Evolutionary conservation across 1,284 basidiomycete species (phyloP).

Genomic region (Cronartium ribicola): DNA sequence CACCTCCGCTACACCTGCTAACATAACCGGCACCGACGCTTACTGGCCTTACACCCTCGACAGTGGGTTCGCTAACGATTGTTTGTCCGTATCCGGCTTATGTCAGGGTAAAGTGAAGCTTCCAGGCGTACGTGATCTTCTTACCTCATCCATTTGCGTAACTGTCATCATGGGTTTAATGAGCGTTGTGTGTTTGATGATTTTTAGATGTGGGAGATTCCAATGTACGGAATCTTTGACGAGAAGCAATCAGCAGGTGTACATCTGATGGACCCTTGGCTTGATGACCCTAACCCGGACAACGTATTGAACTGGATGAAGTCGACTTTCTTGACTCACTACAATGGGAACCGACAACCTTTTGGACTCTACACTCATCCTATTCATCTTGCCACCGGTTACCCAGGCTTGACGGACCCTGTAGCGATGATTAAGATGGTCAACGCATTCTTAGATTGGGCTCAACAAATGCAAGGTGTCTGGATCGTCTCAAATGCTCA

Average conservation of each 20-base stretch:
- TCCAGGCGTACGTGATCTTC: slow-evolving; percentile 56
- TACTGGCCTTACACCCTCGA: slow-evolving; percentile 57
- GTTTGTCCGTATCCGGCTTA: slow-evolving; percentile 58
- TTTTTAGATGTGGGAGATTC: slow-evolving; percentile 64
- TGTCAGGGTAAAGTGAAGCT: slow-evolving; percentile 70
- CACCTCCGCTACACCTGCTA: slow-evolving; percentile 65
- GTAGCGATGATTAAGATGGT: slow-evolving; percentile 65
- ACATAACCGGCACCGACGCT: slow-evolving; percentile 66
- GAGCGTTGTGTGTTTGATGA: not conserved
- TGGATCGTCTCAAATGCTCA: slow-evolving; percentile 74
- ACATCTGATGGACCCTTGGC: slow-evolving; percentile 77
- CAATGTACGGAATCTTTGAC: slow-evolving; percentile 74
- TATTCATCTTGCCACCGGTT: slow-evolving; percentile 66
- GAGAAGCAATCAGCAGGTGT: slow-evolving; percentile 58
- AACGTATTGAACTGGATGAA: slow-evolving; percentile 67
- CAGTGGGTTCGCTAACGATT: slow-evolving; percentile 68
- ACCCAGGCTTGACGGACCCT: slow-evolving; percentile 59
- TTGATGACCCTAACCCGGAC: slow-evolving; percentile 59
- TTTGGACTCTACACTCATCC: slow-evolving; percentile 77
- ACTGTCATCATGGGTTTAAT: slow-evolving; percentile 47
- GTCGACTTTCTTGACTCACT: slow-evolving; percentile 66
- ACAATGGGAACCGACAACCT: slow-evolving; percentile 68
- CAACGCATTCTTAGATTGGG: slow-evolving; percentile 75
- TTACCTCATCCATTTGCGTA: not conserved
- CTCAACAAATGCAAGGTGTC: slow-evolving; percentile 65